Base-by-base conservation (phyloP, 257 asterid species). In the Plantago ovata region DNA sequence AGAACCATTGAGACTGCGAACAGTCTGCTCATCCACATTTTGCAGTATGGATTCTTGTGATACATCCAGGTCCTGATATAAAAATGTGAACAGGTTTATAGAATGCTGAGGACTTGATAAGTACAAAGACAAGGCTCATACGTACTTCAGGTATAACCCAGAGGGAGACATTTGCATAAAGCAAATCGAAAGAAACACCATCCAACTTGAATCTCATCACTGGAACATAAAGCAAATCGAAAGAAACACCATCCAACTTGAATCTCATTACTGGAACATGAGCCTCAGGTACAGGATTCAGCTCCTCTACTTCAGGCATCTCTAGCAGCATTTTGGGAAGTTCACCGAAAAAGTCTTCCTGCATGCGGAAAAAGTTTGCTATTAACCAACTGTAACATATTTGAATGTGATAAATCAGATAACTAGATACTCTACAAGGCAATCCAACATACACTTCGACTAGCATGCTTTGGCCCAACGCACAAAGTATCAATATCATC, bases 401-500 rank as follows among this genome's bases (percentile, higher is more conserved):
- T n/a, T n/a, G n/a, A n/a, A n/a, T n/a, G n/a, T n/a, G n/a, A n/a
- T n/a, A n/a, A n/a, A n/a, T n/a, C n/a, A n/a, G n/a, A n/a, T n/a
- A n/a, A n/a, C n/a, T n/a, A n/a, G n/a, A n/a, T n/a, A n/a, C n/a
- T n/a, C n/a, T n/a, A n/a, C n/a, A n/a, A n/a, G n/a, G n/a, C n/a
- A n/a, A n/a, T 39, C 52, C n/a, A 60, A 49, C 86, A 50, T 71
- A 88, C 96, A 53, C 64, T 82, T 69, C 95, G 80, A 71, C 72
- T 81, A 38, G 84, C 96, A 69, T 88, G 86, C 63, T 80, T 79
- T 15, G 96, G 96, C 65, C 90, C 96, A 64, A 85, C 90, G 7
- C 96, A 88, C 67, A 88, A 73, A 10, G 95, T 83, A 72, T 87
- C 95, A 70, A 87, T 87, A 82, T 87, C 95, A 65, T 94, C 94